phyloP scores from a whole-genome alignment of 192 early-diverging fungal genomes.

The Entomortierella parvispora region DNA sequence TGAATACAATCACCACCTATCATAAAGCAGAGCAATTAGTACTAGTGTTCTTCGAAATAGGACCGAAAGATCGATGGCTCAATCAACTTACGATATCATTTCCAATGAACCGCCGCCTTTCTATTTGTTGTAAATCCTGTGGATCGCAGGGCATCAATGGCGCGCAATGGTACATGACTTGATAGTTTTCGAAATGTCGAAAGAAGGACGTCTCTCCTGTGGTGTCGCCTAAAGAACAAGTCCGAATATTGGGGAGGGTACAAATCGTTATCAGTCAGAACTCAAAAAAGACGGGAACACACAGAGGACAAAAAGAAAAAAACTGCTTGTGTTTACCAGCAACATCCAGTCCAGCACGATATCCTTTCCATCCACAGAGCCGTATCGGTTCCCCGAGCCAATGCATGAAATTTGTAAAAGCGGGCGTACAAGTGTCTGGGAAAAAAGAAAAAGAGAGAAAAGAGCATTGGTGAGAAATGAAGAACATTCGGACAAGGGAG shows the following conservation, averaged over 20 bases:
- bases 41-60: slow-evolving; percentile 25
- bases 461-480: no score
- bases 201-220: slow-evolving; percentile 76
- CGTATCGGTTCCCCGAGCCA: slow-evolving; percentile 78
- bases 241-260: background rate
- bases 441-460: background rate
- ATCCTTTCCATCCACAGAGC: slow-evolving; percentile 76
- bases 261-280: background rate
- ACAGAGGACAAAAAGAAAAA: background rate
- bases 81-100: slow-evolving; percentile 80
- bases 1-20: slow-evolving; percentile 45
- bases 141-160: slow-evolving; percentile 69
- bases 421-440: slow-evolving; percentile 63
- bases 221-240: slow-evolving; percentile 58
- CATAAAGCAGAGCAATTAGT: background rate
- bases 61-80: slow-evolving; percentile 65
- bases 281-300: background rate
- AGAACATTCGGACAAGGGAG: background rate
- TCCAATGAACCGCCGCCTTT: slow-evolving; percentile 77
- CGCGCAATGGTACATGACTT: slow-evolving; percentile 83
- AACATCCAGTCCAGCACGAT: slow-evolving; percentile 74
- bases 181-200: slow-evolving; percentile 76
- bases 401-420: slow-evolving; percentile 70
- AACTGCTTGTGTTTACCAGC: no score
- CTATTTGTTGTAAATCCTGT: slow-evolving; percentile 71